phyloP scores from a whole-genome alignment of 805 yeast species.

The Teunomyces atbi region DNA sequence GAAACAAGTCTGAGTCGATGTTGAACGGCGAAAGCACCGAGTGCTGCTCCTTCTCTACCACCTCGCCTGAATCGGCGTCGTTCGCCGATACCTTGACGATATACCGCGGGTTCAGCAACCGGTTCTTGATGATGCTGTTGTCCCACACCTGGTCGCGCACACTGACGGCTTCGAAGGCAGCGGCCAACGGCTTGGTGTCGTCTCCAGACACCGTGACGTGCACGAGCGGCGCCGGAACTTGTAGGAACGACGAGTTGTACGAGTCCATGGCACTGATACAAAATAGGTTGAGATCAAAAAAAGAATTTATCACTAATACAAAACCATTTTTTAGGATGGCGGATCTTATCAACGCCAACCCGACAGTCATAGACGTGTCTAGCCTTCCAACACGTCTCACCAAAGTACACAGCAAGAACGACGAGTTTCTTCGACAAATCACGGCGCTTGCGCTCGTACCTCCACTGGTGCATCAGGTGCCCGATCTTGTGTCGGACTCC shows the following conservation, averaged over 20 bases:
- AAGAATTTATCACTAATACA: background rate
- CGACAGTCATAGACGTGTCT: slow-evolving; percentile 73
- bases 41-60: slow-evolving; percentile 15
- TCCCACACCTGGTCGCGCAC: slow-evolving; percentile 29
- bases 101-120: slow-evolving; percentile 33
- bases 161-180: background rate
- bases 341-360: slow-evolving; percentile 89
- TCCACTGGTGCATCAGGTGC: slow-evolving; percentile 15
- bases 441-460: slow-evolving; percentile 32
- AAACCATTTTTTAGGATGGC: slow-evolving; percentile 50
- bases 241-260: slow-evolving; percentile 25
- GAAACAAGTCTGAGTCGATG: slow-evolving; percentile 25
- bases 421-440: slow-evolving; percentile 25
- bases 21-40: slow-evolving; percentile 39
- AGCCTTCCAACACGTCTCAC: slow-evolving; percentile 67
- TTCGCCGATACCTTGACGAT: slow-evolving; percentile 15
- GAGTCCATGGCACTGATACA: slow-evolving; percentile 39
- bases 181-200: background rate
- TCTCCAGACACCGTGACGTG: slow-evolving; percentile 4
- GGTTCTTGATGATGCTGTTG: slow-evolving; percentile 33
- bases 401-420: slow-evolving; percentile 13
- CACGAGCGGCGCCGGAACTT: slow-evolving; percentile 38
- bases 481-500: slow-evolving; percentile 25
- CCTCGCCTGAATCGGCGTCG: slow-evolving; percentile 1
- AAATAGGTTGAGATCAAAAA: slow-evolving; percentile 1